These are phyloP conservation scores for Fraxinus greggii DNA, from an alignment of 305 asterid species.

Conservation along the genomic window DNA sequence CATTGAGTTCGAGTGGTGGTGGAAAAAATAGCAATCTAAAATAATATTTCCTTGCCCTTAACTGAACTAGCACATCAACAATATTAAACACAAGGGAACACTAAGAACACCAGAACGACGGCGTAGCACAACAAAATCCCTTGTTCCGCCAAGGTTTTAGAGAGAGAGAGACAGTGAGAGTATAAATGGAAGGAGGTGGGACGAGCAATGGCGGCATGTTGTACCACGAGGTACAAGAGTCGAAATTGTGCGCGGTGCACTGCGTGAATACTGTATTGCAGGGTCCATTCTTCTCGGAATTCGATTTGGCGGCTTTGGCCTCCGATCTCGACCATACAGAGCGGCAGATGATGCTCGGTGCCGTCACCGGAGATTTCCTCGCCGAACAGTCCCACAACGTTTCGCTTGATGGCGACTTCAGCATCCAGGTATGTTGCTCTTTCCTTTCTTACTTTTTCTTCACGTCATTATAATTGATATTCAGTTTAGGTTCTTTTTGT, in stretches of 20 bases:
- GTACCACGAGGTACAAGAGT: constrained; percentile 98
- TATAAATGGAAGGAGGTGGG: constrained; percentile 22
- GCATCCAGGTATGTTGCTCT: constrained; percentile 38
- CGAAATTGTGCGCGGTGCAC: constrained; percentile 93
- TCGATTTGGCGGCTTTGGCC: constrained; percentile 96
- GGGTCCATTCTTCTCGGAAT: constrained; percentile 91
- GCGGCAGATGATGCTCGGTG: constrained; percentile 82
- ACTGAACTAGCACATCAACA: not conserved
- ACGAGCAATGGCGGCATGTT: constrained; percentile 85
- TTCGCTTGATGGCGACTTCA: constrained; percentile 50
- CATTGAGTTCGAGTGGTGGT: not conserved
- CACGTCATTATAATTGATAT: not conserved
- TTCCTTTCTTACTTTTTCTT: constrained; percentile 19
- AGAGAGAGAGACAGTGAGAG: not conserved
- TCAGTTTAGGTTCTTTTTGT: not conserved
- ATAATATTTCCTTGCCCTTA: not conserved
- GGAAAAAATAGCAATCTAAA: not conserved
- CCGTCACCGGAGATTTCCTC: constrained; percentile 46
- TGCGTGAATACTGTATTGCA: constrained; percentile 80
- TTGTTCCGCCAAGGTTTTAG: constrained; percentile 28
- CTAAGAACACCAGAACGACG: not conserved
- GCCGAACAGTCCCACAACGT: constrained; percentile 46
- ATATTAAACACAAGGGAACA: not conserved
- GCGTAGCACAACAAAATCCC: not conserved
- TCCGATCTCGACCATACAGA: constrained; percentile 90